Base-by-base conservation (phyloP, 1,284 basidiomycete genomes). In the Pyrrhoderma noxium region DNA sequence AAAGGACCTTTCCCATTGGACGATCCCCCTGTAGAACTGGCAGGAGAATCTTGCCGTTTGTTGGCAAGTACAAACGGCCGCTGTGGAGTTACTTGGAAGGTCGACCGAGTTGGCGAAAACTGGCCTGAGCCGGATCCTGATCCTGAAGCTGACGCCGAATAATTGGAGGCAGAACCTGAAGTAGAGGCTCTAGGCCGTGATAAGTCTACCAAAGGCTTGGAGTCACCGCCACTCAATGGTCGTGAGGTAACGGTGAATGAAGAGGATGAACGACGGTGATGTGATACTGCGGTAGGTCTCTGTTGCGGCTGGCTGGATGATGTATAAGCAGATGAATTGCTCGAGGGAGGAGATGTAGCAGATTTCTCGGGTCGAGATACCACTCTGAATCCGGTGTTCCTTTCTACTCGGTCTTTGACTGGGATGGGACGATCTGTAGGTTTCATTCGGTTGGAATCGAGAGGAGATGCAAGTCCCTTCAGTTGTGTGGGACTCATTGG, bases 161-260 rank as follows among this genome's bases (percentile, higher is more conserved):
- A 40, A 40, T 16, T 40, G 16, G 45, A 38, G 46, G 35, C 18
- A 23, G 50, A 52, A 14, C 16, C 22, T 3, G 34, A 39, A 14
- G 16, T 22, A 21, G 38, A n/a, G 36, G 21, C 25, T 19, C 21
- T 31, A 18, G 44, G 35, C 27, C 49, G 52, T 8, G 38, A 23
- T n/a, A 38, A 21, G 16, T 35, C 47, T 9, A 45, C 9, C 16
- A 40, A 47, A 7, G 48, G 52, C 18, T 34, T 50, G 11, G 52
- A 48, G 13, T 27, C 41, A 16, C 49, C 25, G 38, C 5, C 36
- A 44, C 35, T 55, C 18, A 41, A 66, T 13, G 84, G 82, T 9
- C 84, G 70, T 9, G 82, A 85, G 2, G 79, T 83, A 27, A 86
- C 83, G 51, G 76, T 77, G 59, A 86, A 88, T 1, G 75, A 74